A percentile compares a stretch with the other conserved stretches of the same genome.
phyloP scores from a whole-genome alignment of 2,329 filamentous ascomycete species.

The Penicillium sp. region DNA sequence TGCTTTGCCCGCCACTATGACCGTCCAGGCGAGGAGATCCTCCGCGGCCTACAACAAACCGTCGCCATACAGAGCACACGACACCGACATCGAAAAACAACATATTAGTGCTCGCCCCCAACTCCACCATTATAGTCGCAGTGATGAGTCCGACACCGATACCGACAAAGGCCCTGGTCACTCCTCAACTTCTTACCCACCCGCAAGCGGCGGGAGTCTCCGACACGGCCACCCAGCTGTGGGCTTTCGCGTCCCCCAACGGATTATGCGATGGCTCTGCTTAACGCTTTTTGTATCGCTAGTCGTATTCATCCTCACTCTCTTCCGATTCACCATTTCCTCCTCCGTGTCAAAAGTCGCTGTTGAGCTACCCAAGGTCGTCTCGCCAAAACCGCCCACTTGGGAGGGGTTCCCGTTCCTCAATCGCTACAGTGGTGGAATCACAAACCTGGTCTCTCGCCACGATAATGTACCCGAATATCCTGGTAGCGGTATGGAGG shows the following conservation, averaged over 20 bases:
- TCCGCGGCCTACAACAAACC: constrained; percentile 28
- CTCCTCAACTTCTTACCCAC: constrained; percentile 54
- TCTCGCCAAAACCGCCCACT: constrained; percentile 59
- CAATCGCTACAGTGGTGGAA: constrained; percentile 84
- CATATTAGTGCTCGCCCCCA: constrained; percentile 19
- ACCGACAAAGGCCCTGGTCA: constrained; percentile 36
- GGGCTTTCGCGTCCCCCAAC: constrained; percentile 67
- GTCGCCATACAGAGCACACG: constrained; percentile 21
- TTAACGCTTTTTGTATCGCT: constrained; percentile 68
- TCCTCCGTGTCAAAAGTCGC: constrained; percentile 29
- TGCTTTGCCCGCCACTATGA: constrained; percentile 27
- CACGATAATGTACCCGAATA: constrained; percentile 77
- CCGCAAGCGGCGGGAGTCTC: constrained; percentile 38
- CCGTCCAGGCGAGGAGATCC: constrained; percentile 31
- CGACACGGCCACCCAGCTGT: constrained; percentile 33
- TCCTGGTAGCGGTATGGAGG: constrained; percentile 62
- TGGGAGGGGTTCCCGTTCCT: constrained; percentile 89
- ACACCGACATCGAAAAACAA: constrained; percentile 38
- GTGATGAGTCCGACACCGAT: constrained; percentile 23
- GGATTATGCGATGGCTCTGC: constrained; percentile 75
- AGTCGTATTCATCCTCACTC: constrained; percentile 71
- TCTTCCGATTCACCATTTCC: constrained; percentile 71
- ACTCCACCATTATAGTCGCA: constrained; percentile 23
- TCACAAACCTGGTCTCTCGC: constrained; percentile 68
- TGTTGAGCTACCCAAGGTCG: constrained; percentile 55